Evolutionary conservation across 176 grass and related monocot genomes (phyloP).

Genomic region (Oryza officinalis): DNA sequence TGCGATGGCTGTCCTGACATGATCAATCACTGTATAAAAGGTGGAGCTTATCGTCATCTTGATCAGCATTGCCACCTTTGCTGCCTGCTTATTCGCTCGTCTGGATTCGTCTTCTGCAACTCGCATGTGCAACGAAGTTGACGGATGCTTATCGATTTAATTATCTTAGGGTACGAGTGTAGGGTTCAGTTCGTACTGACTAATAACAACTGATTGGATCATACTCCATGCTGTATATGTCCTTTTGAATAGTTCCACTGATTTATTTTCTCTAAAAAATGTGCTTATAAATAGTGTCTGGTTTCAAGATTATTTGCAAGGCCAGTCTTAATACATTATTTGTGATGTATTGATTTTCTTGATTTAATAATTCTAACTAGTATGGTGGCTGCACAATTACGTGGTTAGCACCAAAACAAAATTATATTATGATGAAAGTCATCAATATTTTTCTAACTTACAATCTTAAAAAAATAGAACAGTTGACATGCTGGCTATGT

Average conservation of each 20-base stretch:
- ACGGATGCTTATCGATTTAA: background rate
- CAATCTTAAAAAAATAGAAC: no score
- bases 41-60: background rate
- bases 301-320: background rate
- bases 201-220: no score
- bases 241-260: background rate
- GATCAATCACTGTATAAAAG: background rate
- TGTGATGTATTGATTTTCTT: no score
- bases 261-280: background rate
- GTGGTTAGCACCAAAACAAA: no score
- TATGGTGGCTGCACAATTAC: no score
- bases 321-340: no score
- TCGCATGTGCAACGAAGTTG: background rate
- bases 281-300: background rate
- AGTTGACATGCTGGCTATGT: no score
- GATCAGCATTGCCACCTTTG: background rate
- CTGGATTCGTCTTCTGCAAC: background rate
- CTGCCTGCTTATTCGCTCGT: constrained; percentile 17
- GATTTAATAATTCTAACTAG: no score
- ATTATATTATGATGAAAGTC: no score
- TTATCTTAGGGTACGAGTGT: background rate
- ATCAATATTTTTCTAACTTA: no score
- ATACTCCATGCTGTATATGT: no score
- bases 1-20: background rate
- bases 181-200: no score